These are phyloP conservation scores for Saccharomycopsis crataegensis DNA, from an alignment of 1,139 yeast genomes.

Conservation along the genomic window DNA sequence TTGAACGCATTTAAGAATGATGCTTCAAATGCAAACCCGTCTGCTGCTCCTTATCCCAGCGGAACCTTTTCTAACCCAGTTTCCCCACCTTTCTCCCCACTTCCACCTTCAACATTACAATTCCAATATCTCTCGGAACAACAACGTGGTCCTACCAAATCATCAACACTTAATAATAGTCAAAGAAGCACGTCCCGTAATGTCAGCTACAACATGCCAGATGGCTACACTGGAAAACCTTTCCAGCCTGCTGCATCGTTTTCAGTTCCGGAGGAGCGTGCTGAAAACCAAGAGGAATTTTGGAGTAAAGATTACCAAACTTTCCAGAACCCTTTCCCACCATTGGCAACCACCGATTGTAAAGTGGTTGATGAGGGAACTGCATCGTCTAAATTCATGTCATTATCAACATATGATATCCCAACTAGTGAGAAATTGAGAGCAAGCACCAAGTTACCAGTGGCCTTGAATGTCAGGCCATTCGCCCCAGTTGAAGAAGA, in stretches of 20 bases:
- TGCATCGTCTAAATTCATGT: conserved; percentile 71
- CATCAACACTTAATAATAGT: conserved; percentile 12
- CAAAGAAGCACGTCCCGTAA: conserved; percentile 11
- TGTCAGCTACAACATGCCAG: conserved; percentile 3
- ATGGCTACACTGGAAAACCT: conserved; percentile 6
- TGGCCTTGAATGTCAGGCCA: conserved; percentile 76
- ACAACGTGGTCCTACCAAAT: conserved; percentile 5
- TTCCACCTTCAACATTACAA: conserved; percentile 15
- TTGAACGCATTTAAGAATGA: background rate
- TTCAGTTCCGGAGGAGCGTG: conserved; percentile 51
- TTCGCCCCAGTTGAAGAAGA: conserved; percentile 52
- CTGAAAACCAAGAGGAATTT: conserved; percentile 43
- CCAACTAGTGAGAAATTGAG: conserved; percentile 73
- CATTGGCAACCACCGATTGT: conserved; percentile 70
- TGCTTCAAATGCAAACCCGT: conserved; percentile 1
- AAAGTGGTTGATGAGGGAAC: conserved; percentile 75
- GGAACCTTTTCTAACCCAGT: conserved; percentile 13
- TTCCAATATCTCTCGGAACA: conserved; percentile 17
- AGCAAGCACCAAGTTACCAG: conserved; percentile 66
- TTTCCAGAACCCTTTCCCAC: conserved; percentile 72
- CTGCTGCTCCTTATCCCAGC: conserved; percentile 9
- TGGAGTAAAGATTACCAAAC: conserved; percentile 50
- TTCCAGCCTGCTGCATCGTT: conserved; percentile 29
- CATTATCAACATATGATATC: conserved; percentile 76
- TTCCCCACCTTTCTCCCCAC: conserved; percentile 15